A percentile compares a stretch with the other conserved stretches of the same genome.
phyloP scores from a whole-genome alignment of 805 yeast species.

The Groenewaldozyma salmanticensis region DNA sequence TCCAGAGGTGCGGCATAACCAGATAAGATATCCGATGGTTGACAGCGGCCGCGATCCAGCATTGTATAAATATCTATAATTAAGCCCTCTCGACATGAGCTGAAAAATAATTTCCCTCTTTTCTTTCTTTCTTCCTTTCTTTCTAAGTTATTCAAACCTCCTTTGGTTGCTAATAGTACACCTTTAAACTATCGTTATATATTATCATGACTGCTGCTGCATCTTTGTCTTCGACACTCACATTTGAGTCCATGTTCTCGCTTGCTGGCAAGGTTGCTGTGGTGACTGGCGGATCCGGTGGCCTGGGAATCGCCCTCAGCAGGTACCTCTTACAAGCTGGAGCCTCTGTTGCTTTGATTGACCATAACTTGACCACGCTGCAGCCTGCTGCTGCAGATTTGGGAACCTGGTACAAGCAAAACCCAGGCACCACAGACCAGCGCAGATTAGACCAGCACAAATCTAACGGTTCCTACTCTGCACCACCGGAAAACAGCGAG shows the following conservation, averaged over 20 bases:
- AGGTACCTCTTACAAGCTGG: slow-evolving; percentile 68
- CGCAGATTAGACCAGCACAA: neutral
- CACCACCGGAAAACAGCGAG: neutral
- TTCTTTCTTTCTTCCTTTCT: neutral
- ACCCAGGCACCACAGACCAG: neutral
- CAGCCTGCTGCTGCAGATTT: slow-evolving; percentile 44
- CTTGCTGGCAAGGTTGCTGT: slow-evolving; percentile 51
- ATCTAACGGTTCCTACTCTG: neutral
- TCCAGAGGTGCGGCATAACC: too few relatives aligned
- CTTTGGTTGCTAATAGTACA: neutral
- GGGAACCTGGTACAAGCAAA: slow-evolving; percentile 35
- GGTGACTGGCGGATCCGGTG: slow-evolving; percentile 78
- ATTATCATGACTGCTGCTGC: neutral
- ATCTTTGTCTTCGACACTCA: neutral
- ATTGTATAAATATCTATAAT: too few relatives aligned
- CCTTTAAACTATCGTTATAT: neutral
- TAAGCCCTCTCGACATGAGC: too few relatives aligned
- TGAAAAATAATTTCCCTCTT: too few relatives aligned
- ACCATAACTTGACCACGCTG: slow-evolving; percentile 53
- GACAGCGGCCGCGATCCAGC: too few relatives aligned
- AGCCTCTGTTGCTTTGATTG: slow-evolving; percentile 64
- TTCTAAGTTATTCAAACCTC: neutral
- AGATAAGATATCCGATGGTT: too few relatives aligned
- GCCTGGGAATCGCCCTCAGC: slow-evolving; percentile 54
- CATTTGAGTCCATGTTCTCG: slow-evolving; percentile 12